Conservation (phyloP, 2,329 filamentous ascomycete genomes). For the Cercospora zeae-maydis region DNA sequence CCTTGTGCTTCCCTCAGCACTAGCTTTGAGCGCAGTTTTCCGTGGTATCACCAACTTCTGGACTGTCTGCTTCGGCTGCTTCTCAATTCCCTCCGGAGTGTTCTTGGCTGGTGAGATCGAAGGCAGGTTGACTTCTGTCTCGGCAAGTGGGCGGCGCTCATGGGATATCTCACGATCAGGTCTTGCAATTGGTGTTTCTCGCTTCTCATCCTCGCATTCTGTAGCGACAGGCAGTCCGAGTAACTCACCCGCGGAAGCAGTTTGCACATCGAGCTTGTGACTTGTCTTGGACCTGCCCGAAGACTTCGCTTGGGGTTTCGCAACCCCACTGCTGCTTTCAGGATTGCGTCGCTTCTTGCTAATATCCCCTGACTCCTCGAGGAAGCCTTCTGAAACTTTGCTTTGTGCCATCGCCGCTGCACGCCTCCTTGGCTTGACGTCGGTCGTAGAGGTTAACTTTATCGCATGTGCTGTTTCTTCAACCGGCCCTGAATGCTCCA, state of each 20-base stretch:
- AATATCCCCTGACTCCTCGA: constrained; percentile 26
- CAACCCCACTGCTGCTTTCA: not conserved
- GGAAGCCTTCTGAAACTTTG: constrained; percentile 24
- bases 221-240: not conserved
- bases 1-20: not conserved
- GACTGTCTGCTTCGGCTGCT: not conserved
- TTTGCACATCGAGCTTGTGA: not conserved
- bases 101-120: constrained; percentile 6
- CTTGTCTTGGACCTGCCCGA: not conserved
- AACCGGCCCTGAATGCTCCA: not conserved
- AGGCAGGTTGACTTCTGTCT: not conserved
- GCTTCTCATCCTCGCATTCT: not conserved
- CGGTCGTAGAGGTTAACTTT: not conserved
- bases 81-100: not conserved
- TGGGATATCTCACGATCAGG: not conserved
- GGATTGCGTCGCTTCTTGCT: constrained; percentile 24
- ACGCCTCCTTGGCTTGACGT: constrained; percentile 23
- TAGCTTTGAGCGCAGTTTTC: not conserved
- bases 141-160: not conserved
- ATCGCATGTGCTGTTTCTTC: not conserved
- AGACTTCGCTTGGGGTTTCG: too few relatives aligned
- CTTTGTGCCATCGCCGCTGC: constrained; percentile 24
- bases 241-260: not conserved
- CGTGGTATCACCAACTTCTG: not conserved
- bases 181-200: not conserved